Percentiles rank a stretch among this genome's conserved stretches.
Evolutionary conservation across 2,329 filamentous ascomycete species (phyloP).

Genomic region (Hymenoscyphus infarciens): DNA sequence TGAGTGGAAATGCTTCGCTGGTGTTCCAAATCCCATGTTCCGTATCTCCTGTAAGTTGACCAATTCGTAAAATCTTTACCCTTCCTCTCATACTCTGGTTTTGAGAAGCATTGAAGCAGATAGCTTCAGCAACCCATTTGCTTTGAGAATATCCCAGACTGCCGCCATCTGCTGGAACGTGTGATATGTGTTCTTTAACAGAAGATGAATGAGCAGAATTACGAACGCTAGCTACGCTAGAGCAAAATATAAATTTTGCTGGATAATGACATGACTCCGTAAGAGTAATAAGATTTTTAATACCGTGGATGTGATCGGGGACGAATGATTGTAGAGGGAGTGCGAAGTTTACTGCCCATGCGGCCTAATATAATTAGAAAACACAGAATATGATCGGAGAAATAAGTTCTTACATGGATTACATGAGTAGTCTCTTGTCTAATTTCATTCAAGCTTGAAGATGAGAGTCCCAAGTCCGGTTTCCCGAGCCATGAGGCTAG

Average conservation of each 20-base stretch:
- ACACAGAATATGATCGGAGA: too few species aligned
- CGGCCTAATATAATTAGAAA: too few species aligned
- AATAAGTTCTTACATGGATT: too few species aligned
- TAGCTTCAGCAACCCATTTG: conserved; percentile 56
- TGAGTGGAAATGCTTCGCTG: conserved; percentile 47
- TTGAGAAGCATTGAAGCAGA: conserved; percentile 42
- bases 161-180: conserved; percentile 42
- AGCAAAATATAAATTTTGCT: conserved; percentile 47
- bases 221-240: conserved; percentile 45
- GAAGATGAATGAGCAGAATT: conserved; percentile 35
- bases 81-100: conserved; percentile 5
- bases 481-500: conserved; percentile 37
- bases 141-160: conserved; percentile 53
- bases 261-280: conserved; percentile 32
- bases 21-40: conserved; percentile 45
- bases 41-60: conserved; percentile 45
- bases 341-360: too few species aligned
- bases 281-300: conserved; percentile 45
- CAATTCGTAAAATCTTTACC: conserved; percentile 27
- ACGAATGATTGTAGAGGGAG: too few species aligned
- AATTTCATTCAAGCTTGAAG: too few species aligned
- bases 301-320: too few species aligned
- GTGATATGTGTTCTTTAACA: conserved; percentile 22
- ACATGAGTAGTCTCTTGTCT: too few species aligned
- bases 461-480: too few species aligned